These are phyloP conservation scores for Aspergillus jensenii DNA, from an alignment of 2,329 filamentous ascomycete species.

Conservation along the genomic window DNA sequence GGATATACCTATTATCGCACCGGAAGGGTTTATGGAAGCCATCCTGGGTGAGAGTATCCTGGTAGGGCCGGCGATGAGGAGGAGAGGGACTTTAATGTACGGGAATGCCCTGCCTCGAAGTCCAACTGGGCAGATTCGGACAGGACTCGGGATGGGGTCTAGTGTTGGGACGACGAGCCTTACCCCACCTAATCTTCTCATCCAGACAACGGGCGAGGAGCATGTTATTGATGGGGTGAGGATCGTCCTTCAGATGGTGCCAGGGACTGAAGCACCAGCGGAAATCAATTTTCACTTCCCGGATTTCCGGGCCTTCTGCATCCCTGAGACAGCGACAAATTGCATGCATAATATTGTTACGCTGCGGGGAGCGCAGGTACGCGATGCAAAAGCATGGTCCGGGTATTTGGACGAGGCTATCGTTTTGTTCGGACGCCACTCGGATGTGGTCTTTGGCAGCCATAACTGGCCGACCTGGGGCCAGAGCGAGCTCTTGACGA, in stretches of 20 bases:
- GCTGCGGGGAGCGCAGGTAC: constrained; percentile 42
- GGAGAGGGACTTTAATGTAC: constrained; percentile 43
- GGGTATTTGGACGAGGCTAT: constrained; percentile 42
- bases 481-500: constrained; percentile 19
- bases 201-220: constrained; percentile 34
- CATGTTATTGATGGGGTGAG: constrained; percentile 35
- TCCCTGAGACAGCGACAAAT: constrained; percentile 43
- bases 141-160: constrained; percentile 37
- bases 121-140: constrained; percentile 38
- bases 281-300: constrained; percentile 47
- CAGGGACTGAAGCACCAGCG: constrained; percentile 44
- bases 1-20: constrained; percentile 30
- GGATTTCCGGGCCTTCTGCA: constrained; percentile 36
- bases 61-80: constrained; percentile 41
- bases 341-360: constrained; percentile 46
- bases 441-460: constrained; percentile 38
- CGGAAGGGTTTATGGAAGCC: constrained; percentile 42
- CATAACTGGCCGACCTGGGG: constrained; percentile 49
- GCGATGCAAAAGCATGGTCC: constrained; percentile 44
- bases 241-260: constrained; percentile 44
- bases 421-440: constrained; percentile 30
- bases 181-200: constrained; percentile 35
- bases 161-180: constrained; percentile 29
- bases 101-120: constrained; percentile 30
- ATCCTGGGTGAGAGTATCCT: constrained; percentile 42